Base-by-base conservation (phyloP, 371 early-diverging fungal genomes). In the Thermomucor indicae-seudaticae region DNA sequence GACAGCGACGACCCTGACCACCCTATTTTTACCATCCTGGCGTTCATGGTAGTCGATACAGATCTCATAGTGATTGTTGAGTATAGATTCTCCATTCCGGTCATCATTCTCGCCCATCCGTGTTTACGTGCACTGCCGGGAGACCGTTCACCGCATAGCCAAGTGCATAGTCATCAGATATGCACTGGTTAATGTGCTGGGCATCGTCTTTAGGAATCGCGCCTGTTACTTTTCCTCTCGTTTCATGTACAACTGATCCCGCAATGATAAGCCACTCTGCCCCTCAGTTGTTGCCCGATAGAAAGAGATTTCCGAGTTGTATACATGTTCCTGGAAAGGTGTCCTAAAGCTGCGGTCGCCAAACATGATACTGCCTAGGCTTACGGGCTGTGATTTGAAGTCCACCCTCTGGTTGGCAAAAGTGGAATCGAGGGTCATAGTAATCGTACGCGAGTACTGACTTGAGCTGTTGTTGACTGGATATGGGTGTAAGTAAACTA, bases 51-150 rank as follows among this genome's bases (percentile, higher is more conserved):
- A 95, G 29, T 88, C 73, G 40, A 97, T 75, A 14, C 67, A 63
- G 55, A 97, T 92, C 27, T 88, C 84, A 57, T 89, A 95, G 65
- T 97, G 97, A 72, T 95, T 97, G 70, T 95, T 69, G 51, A 94
- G 62, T 12, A 39, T 19, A 16, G 54, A 41, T 47, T 63, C 38
- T 4, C 94, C 94, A 47, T 91, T 80, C 40, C 78, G 78, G 60
- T 85, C 87, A 45, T 82, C 80, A 27, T 70, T 65, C 41, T 84
- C 84, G 2, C 64, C 49, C 56, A 40, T 56, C 56, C 3, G 8
- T 43, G 1, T 41, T 47, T 12, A 55, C 57, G 30, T 81, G 76
- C 6, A 89, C 93, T 12, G 90, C 96, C 0, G 95, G 93, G 17
- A 95, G 72, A 0, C 92, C 93, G 66, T 95, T 95, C 20, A 95